Base-by-base conservation (phyloP, 2,329 filamentous ascomycete genomes). In the Neophaeococcomyces aloes region DNA sequence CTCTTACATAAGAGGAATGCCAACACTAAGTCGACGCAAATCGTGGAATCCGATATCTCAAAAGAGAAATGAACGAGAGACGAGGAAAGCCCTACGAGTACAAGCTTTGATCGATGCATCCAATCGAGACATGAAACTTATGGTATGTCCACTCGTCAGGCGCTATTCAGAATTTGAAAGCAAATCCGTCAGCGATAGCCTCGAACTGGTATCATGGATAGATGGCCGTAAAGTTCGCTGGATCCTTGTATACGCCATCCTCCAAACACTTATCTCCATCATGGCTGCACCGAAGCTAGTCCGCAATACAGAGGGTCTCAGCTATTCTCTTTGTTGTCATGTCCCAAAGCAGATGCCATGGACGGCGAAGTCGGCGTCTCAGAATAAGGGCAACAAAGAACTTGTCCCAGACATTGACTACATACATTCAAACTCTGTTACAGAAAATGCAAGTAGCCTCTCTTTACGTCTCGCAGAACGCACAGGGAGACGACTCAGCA, bases 161-260 rank as follows among this genome's bases (percentile, higher is more conserved):
- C 76, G 79, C 1, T 91, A 87, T 55, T 70, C 76, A 3, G 69
- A 67, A 2, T 89, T 88, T 44, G 85, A 91, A 56, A 74, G 77
- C 41, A 70, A 76, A 5, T 69, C 68, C 6, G 68, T 72, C 2
- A 64, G 66, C 15, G 78, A 81, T 46, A 76, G 75, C 45, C 47
- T 59, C 4, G 74, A 78, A 29, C 78, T 75, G 55, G 58, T 81
- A 1, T 72, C 74, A 0, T 63, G 77, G 8, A 66, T 72, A 7
- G 84, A 89, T 50, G 82, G 77, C 1, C 76, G 85, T 31, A 88
- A 86, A 60, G 74, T 87, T 13, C 72, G 84, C 30, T 91, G 84
- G 84, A 75, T 88, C 23, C 58, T 88, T 29, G 72, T 89, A 5
- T 89, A 89, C 55, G 73, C 78, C 14, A 72, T 78, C 3, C 72